Evolutionary conservation across 2,329 filamentous ascomycete species (phyloP), one percentile per base, ranked within the genome.

Genomic region (Monosporascus sp.): DNA sequence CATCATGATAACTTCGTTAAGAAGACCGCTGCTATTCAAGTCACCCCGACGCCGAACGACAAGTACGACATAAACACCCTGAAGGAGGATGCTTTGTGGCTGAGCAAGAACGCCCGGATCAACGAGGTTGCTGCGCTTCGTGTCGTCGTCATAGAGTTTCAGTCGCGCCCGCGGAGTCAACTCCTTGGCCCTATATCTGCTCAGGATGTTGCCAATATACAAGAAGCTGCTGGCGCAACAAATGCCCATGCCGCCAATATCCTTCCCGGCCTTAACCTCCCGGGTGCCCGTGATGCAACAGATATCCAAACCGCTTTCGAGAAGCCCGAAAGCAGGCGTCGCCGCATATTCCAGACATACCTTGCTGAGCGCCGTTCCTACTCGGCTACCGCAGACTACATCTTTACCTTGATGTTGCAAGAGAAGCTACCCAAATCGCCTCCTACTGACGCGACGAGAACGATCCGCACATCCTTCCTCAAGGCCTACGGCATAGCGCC

Each of bases 21-120:
- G 20, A 91, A 87, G 71, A 96, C 90, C 1, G 88, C 91, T 22
- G 88, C 91, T 5, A 95, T 97, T 56, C 88, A 96, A 68, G 83
- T 91, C 48, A 84, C 90, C 1, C 84, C 88, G 19, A 82, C 82
- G 5, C 76, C 82, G 14, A 83, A 82, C 62, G 80, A 82, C 41
- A 82, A 82, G 53, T 90, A 87, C 67, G 84, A 92, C 65, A 77
- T 96, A 60, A 84, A 88, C 40, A 76, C 87, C 65, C 84, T 97
- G 68, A 96, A 96, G 73, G 82, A 84, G 47, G 92, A 97, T 74
- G 83, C 91, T 36, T 69, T 88, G 61, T 97, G 92, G 91, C 76
- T 99, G 57, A 92, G 90, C 71, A 84, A 87, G 63, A 84, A 87
- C 65, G 84, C 86, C 49, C 79, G 83, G 45, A 84, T 97, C 59